Conservation (phyloP, 164 flowering plant species). For the Akebia trifoliata region DNA sequence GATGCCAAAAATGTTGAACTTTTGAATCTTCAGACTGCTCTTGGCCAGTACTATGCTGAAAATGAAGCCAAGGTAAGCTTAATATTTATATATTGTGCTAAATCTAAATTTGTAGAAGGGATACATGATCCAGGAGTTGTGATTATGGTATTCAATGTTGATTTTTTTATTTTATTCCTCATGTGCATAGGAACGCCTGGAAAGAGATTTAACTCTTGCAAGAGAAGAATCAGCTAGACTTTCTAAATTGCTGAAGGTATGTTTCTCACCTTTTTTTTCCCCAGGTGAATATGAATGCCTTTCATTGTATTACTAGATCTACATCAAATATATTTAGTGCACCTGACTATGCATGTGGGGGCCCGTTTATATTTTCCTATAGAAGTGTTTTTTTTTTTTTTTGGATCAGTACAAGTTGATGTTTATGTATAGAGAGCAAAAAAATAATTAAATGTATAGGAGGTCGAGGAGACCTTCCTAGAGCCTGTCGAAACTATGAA, state of each 20-base stretch:
- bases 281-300: too few relatives aligned
- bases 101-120: neutral
- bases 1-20: slow-evolving; percentile 85
- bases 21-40: slow-evolving; percentile 93
- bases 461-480: too few relatives aligned
- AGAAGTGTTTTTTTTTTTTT: too few relatives aligned
- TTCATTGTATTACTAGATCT: too few relatives aligned
- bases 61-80: slow-evolving; percentile 83
- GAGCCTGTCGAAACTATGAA: too few relatives aligned
- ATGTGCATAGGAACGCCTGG: slow-evolving; percentile 59
- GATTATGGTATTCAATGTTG: slow-evolving; percentile 2
- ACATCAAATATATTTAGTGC: too few relatives aligned
- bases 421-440: too few relatives aligned
- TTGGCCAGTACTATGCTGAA: slow-evolving; percentile 98
- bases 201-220: slow-evolving; percentile 54
- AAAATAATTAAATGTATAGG: too few relatives aligned
- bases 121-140: neutral
- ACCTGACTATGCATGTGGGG: too few relatives aligned
- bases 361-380: too few relatives aligned
- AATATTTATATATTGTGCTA: slow-evolving; percentile 4
- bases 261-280: neutral
- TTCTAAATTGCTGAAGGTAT: slow-evolving; percentile 59
- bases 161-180: slow-evolving; percentile 4
- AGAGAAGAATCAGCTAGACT: slow-evolving; percentile 70
- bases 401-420: too few relatives aligned